Base-by-base conservation (phyloP, 306 rosid species). In the Dalbergia cultrata region DNA sequence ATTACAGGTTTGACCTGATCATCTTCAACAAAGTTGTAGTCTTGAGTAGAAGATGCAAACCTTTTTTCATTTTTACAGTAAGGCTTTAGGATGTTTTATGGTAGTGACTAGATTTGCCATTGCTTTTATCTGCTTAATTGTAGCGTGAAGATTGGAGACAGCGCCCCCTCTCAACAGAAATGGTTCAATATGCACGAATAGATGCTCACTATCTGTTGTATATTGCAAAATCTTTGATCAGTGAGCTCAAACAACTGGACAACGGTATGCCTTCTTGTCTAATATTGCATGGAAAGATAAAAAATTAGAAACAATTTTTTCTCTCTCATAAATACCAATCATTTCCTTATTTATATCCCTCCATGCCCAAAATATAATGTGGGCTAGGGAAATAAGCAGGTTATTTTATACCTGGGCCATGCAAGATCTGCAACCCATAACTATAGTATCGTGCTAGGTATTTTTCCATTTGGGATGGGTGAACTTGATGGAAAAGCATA, bases 131-230 rank as follows among this genome's bases (percentile, higher is more conserved):
- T 70, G 61, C 74, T 75, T 72, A 62, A 79, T 87, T 84, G 82
- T 81, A 93, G 99, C 97, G 98, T 63, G 99, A 91, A 93, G 98
- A 95, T 68, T 95, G 99, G 99, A 91, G 99, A 72, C 97, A 89
- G 67, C 97, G 99, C 33, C 99, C 98, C 75, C 88, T 95, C 68
- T 85, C 98, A 17, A 77, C 49, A 31, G 98, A 91, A 86, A 93
- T 93, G 99, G 87, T 91, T 77, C 87, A 89, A 13, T 93, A 95
- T 87, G 99, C 97, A 79, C 92, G 87, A 70, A 88, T 93, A 67
- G 99, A 95, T 89, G 97, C 99, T 52, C 99, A 90, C 87, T 95
- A 93, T 85, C 87, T 95, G 74, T 74, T 95, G 70, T 85, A 90
- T 78, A 95, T 95, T 85, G 96, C 96, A 34, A 92, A 83, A 75